A percentile compares a stretch with the other conserved stretches of the same genome.
Conservation (phyloP, 768 basidiomycete genomes). For the Clathrus columnatus region DNA sequence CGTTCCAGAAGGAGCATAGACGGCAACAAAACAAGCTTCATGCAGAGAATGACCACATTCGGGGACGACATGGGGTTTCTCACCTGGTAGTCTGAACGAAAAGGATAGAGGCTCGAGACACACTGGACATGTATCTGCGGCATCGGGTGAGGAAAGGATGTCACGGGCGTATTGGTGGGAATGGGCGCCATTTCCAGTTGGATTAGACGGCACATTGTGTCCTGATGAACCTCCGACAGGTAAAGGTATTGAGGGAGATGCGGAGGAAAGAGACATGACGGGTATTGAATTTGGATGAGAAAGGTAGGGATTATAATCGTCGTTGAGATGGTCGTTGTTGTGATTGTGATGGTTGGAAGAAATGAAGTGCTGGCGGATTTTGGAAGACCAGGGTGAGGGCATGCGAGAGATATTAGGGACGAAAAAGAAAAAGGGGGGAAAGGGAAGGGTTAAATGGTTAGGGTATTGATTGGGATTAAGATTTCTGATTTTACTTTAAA, state of each 20-base stretch:
- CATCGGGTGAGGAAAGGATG: constrained; percentile 58
- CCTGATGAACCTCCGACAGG: not conserved
- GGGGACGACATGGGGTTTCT: constrained; percentile 95
- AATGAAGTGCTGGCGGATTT: not conserved
- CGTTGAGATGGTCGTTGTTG: not conserved
- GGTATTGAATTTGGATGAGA: not conserved
- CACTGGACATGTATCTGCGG: constrained; percentile 88
- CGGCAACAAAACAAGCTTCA: constrained; percentile 95
- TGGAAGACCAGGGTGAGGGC: not conserved
- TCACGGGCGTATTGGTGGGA: constrained; percentile 22
- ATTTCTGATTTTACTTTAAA: not conserved
- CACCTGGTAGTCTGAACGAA: constrained; percentile 86
- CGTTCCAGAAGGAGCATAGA: constrained; percentile 76
- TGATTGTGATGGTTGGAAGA: not conserved
- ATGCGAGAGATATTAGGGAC: not conserved
- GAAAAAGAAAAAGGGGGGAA: not conserved
- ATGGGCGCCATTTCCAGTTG: not conserved
- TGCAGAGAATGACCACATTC: constrained; percentile 98
- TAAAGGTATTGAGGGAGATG: not conserved
- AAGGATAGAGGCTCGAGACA: constrained; percentile 93
- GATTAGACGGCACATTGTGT: not conserved
- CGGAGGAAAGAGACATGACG: no score
- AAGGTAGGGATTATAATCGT: not conserved
- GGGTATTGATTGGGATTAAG: not conserved
- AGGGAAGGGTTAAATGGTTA: not conserved